These are phyloP conservation scores for Proliferodiscus dingleyae DNA, from an alignment of 2,329 filamentous ascomycete genomes.

Conservation along the genomic window DNA sequence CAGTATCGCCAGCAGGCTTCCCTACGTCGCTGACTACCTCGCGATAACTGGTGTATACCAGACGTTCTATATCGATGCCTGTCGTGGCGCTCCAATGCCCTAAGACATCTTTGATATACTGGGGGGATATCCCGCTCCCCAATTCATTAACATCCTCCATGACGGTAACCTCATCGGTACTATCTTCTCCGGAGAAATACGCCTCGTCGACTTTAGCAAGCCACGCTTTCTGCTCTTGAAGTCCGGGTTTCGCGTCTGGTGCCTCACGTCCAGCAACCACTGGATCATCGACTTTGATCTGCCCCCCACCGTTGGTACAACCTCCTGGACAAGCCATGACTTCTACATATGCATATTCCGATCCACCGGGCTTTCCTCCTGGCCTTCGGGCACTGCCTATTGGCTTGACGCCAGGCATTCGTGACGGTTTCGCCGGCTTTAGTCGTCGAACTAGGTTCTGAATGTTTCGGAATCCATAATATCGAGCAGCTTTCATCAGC, in stretches of 20 bases:
- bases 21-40: slow-evolving; percentile 94
- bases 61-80: slow-evolving; percentile 62
- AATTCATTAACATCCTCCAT: slow-evolving; percentile 34
- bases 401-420: slow-evolving; percentile 71
- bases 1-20: slow-evolving; percentile 66
- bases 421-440: slow-evolving; percentile 72
- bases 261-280: slow-evolving; percentile 48
- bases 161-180: slow-evolving; percentile 25
- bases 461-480: slow-evolving; percentile 97
- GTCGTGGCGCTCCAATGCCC: slow-evolving; percentile 72
- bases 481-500: slow-evolving; percentile 77
- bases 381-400: slow-evolving; percentile 51
- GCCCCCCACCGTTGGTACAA: slow-evolving; percentile 94
- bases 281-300: slow-evolving; percentile 85
- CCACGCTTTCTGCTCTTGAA: slow-evolving; percentile 83
- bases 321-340: slow-evolving; percentile 99
- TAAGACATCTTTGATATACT: slow-evolving; percentile 63
- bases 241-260: slow-evolving; percentile 53
- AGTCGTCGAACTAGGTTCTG: slow-evolving; percentile 93
- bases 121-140: slow-evolving; percentile 62
- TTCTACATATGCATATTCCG: slow-evolving; percentile 88
- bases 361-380: slow-evolving; percentile 41
- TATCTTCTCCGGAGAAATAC: slow-evolving; percentile 73
- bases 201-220: slow-evolving; percentile 78
- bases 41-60: slow-evolving; percentile 83